Evolutionary conservation across 257 asterid species (phyloP).

Genomic region (Anisodus tanguticus): DNA sequence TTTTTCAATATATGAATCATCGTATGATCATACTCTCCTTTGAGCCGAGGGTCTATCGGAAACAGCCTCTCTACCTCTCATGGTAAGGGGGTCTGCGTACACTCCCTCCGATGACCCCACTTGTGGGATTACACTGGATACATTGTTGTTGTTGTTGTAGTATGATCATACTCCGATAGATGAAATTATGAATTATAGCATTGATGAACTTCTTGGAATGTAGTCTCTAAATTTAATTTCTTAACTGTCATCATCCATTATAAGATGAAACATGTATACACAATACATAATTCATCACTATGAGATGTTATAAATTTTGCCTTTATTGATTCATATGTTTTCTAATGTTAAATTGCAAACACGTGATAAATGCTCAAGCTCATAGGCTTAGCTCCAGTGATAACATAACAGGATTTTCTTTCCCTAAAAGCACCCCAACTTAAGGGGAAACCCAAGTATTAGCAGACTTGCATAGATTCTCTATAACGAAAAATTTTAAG

Average conservation of each 20-base stretch:
- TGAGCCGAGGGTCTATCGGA: too few species aligned
- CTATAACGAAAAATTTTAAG: background rate
- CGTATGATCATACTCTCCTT: background rate
- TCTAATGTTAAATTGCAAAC: background rate
- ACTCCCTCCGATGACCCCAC: too few species aligned
- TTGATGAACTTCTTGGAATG: conserved; percentile 13
- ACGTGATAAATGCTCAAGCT: background rate
- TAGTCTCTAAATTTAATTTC: background rate
- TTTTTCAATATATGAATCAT: background rate
- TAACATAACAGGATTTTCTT: background rate
- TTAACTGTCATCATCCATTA: conserved; percentile 4
- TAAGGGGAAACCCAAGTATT: background rate
- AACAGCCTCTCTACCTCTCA: too few species aligned
- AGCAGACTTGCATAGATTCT: conserved; percentile 4
- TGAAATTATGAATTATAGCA: background rate
- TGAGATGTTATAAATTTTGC: background rate
- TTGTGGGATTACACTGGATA: too few species aligned
- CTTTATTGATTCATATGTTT: background rate
- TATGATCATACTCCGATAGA: too few species aligned
- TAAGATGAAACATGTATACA: background rate
- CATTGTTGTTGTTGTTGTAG: too few species aligned
- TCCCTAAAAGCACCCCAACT: background rate
- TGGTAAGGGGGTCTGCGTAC: too few species aligned
- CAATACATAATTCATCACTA: background rate
- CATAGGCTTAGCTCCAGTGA: background rate